phyloP scores from a whole-genome alignment of 2,329 filamentous ascomycete species.

The Epichloe gansuensis region DNA sequence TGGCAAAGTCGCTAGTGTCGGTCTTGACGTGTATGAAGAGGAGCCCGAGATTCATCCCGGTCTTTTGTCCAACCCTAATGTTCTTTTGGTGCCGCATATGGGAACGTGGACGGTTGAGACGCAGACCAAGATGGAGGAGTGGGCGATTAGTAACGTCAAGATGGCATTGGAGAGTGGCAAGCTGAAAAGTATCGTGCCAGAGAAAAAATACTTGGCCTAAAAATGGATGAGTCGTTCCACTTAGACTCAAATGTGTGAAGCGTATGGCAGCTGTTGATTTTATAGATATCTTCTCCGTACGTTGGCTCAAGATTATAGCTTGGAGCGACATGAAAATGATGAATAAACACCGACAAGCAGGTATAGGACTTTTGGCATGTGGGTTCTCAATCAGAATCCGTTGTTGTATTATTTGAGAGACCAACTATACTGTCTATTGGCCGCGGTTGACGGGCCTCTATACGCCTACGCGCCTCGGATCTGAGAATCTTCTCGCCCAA shows the following conservation, averaged over 20 bases:
- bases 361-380: too few relatives aligned
- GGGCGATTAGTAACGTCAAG: conserved; percentile 58
- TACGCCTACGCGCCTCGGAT: conserved; percentile 7
- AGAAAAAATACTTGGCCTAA: conserved; percentile 38
- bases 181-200: conserved; percentile 57
- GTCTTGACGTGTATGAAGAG: conserved; percentile 73
- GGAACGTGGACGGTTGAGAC: conserved; percentile 67
- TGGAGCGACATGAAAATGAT: too few relatives aligned
- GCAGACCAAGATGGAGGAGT: conserved; percentile 57
- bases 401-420: not conserved
- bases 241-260: not conserved
- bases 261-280: too few relatives aligned
- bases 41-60: conserved; percentile 67
- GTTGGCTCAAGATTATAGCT: too few relatives aligned
- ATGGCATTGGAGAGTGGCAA: conserved; percentile 47
- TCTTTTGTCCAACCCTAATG: conserved; percentile 54
- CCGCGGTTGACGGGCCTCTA: conserved; percentile 32
- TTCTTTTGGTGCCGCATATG: conserved; percentile 73
- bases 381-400: not conserved
- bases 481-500: not conserved
- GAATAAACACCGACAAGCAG: too few relatives aligned
- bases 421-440: conserved; percentile 15
- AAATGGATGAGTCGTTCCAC: not conserved
- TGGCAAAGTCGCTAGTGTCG: conserved; percentile 57
- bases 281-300: not conserved